These are phyloP conservation scores for Rhododendron mucronatum DNA, from an alignment of 148 eudicot genomes.

Conservation along the genomic window DNA sequence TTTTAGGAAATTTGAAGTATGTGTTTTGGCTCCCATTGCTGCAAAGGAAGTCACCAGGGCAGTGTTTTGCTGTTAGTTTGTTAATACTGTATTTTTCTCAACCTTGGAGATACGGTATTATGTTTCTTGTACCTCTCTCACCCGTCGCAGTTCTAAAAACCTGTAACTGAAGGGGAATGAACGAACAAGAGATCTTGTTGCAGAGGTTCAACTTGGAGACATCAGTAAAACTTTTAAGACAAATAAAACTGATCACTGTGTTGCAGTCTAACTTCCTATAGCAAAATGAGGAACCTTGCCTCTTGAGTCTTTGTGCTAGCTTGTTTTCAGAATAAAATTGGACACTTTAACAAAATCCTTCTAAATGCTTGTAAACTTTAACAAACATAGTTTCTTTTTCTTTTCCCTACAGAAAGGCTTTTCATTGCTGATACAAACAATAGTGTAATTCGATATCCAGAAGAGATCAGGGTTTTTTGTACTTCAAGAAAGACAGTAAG, in stretches of 20 bases:
- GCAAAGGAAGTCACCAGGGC: not conserved
- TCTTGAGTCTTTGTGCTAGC: not conserved
- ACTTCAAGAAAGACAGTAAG: conserved; percentile 85
- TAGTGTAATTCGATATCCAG: conserved; percentile 68
- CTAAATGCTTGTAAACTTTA: not conserved
- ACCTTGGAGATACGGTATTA: too few species aligned
- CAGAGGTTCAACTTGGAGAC: not conserved
- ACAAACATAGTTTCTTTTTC: not conserved
- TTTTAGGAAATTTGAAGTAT: not conserved
- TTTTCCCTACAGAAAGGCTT: conserved; percentile 51
- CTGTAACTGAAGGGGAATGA: not conserved
- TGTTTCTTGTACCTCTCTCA: too few species aligned
- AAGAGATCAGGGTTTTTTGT: conserved; percentile 68
- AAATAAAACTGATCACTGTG: not conserved
- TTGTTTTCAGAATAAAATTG: not conserved
- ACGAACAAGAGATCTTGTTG: not conserved
- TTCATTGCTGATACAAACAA: conserved; percentile 90
- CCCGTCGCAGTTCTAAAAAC: not conserved
- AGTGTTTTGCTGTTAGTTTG: not conserved
- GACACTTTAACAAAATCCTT: not conserved
- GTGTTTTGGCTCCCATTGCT: not conserved
- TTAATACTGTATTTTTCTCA: not conserved
- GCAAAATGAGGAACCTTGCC: not conserved
- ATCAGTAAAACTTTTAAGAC: not conserved
- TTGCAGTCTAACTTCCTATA: not conserved